Conservation (phyloP, 2,329 filamentous ascomycete species). For the Sarocladium kiliense region DNA sequence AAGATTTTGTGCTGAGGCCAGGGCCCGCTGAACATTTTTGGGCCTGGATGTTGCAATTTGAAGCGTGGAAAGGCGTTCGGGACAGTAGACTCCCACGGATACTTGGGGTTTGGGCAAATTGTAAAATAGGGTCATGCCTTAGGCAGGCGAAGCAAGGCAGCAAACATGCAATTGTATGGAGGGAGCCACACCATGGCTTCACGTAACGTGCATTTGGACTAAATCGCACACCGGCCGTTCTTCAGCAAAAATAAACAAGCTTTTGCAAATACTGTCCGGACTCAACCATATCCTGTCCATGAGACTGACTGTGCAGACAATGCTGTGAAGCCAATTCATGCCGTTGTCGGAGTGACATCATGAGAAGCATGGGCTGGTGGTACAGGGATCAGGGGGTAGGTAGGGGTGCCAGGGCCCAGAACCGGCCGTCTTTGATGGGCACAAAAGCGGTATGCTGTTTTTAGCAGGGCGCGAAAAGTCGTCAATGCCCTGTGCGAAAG, state of each 20-base stretch:
- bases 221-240: too few relatives aligned
- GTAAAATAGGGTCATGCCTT: not conserved
- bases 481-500: not conserved
- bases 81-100: not conserved
- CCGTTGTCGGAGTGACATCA: not conserved
- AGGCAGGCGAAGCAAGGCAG: not conserved
- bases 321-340: too few relatives aligned
- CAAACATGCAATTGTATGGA: too few relatives aligned
- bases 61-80: conserved; percentile 2
- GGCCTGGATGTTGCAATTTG: too few relatives aligned
- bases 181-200: too few relatives aligned
- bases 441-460: not conserved
- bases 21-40: too few relatives aligned
- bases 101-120: not conserved
- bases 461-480: not conserved
- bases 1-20: not conserved
- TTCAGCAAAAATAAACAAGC: too few relatives aligned
- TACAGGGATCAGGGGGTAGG: not conserved
- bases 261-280: too few relatives aligned
- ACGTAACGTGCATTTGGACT: too few relatives aligned
- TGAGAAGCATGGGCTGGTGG: not conserved
- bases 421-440: too few relatives aligned
- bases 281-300: too few relatives aligned
- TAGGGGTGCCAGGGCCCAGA: not conserved
- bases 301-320: too few relatives aligned